Evolutionary conservation across 2,329 filamentous ascomycete species (phyloP).

Genomic region (Stagonosporopsis cucurbitacearum): DNA sequence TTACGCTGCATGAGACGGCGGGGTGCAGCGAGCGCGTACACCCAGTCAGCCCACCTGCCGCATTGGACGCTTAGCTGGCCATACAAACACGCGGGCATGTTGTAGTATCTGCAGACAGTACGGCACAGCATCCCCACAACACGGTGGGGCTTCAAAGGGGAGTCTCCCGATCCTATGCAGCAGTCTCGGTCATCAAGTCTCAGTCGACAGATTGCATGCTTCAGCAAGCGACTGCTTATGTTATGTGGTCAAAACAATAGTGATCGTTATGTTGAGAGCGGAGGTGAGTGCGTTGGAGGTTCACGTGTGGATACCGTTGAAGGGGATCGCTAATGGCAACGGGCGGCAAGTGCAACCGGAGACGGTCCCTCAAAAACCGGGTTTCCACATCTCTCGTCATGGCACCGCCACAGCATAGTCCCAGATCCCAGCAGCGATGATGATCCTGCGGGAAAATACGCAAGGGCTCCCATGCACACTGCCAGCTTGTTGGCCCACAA

Average conservation of each 20-base stretch:
- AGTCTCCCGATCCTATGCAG: too few relatives aligned
- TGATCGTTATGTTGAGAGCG: not conserved
- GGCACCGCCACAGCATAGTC: slow-evolving; percentile 12
- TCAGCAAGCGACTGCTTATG: not conserved
- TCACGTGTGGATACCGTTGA: slow-evolving; percentile 8
- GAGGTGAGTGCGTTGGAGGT: not conserved
- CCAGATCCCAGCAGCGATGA: slow-evolving; percentile 17
- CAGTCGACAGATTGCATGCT: not conserved
- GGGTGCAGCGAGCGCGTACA: slow-evolving; percentile 15
- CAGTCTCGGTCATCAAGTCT: not conserved
- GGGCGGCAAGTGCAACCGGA: slow-evolving; percentile 23
- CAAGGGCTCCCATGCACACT: slow-evolving; percentile 32
- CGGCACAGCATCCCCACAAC: not conserved
- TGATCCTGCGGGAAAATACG: slow-evolving; percentile 23
- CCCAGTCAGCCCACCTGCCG: slow-evolving; percentile 8
- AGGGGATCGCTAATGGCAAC: slow-evolving; percentile 9
- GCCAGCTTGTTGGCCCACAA: slow-evolving; percentile 20
- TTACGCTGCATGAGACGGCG: slow-evolving; percentile 8
- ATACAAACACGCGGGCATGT: slow-evolving; percentile 2
- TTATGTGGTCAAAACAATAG: too few relatives aligned
- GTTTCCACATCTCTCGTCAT: slow-evolving; percentile 20
- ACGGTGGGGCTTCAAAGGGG: not conserved
- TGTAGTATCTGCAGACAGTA: slow-evolving; percentile 5
- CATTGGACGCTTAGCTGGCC: not conserved
- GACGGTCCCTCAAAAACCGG: slow-evolving; percentile 30